Evolutionary conservation across 75 land plant species (phyloP), one percentile per base, ranked within the genome.

Genomic region (Selaginella tamariscina): DNA sequence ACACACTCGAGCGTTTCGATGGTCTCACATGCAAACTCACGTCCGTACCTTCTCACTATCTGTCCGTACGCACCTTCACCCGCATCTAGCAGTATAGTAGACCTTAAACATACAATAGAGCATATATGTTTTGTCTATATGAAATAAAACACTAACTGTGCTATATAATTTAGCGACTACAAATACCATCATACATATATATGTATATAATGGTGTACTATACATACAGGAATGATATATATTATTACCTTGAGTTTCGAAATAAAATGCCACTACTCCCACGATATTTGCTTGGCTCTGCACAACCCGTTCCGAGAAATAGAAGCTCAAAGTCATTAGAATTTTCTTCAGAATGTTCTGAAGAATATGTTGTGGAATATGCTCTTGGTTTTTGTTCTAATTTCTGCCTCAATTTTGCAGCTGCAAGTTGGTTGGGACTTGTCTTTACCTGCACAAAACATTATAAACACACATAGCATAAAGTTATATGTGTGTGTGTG

Each of bases 191-290:
- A n/a, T n/a, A n/a, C n/a, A n/a, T n/a, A n/a, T n/a, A n/a, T n/a
- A n/a, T n/a, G n/a, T n/a, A n/a, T n/a, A n/a, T n/a, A n/a, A n/a
- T n/a, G n/a, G n/a, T n/a, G n/a, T n/a, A n/a, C n/a, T n/a, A n/a
- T n/a, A n/a, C n/a, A n/a, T n/a, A n/a, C n/a, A n/a, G n/a, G n/a
- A n/a, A n/a, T n/a, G n/a, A n/a, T n/a, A n/a, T n/a, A n/a, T n/a
- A n/a, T n/a, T n/a, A n/a, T n/a, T n/a, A n/a, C n/a, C n/a, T n/a
- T n/a, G n/a, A n/a, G n/a, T n/a, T n/a, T n/a, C 68, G 73, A 27
- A 74, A 32, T 56, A 74, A 63, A 28, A 74, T 69, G 21, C 76
- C 76, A 56, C 76, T 74, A 21, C 76, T 74, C 30, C 76, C 76
- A 60, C 76, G 69, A 13, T 55, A 56, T 30, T 74, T 74, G 64